A percentile compares a stretch with the other conserved stretches of the same genome.
Evolutionary conservation across 129 eudicot genomes (phyloP).

Genomic region (Escallonia rubra): DNA sequence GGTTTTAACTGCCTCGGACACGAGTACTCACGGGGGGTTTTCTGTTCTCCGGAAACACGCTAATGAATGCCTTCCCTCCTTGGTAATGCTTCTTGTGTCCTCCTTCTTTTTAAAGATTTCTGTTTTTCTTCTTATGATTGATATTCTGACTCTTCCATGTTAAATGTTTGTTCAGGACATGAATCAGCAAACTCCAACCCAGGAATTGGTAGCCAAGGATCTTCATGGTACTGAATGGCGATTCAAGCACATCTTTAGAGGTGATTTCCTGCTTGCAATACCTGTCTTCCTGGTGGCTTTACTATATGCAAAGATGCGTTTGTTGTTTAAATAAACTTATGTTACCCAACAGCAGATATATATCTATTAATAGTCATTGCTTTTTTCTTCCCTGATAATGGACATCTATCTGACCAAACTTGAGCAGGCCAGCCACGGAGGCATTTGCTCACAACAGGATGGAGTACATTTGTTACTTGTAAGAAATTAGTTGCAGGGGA

Average conservation of each 20-base stretch:
- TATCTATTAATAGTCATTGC: too few species aligned
- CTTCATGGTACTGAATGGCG: constrained; percentile 84
- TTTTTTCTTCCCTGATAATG: neutral
- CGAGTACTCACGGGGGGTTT: constrained; percentile 97
- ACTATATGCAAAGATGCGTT: neutral
- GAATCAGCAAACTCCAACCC: constrained; percentile 83
- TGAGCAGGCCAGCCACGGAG: constrained; percentile 89
- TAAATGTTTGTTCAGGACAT: constrained; percentile 53
- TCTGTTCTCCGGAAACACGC: constrained; percentile 93
- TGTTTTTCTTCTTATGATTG: neutral
- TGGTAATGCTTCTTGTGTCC: constrained; percentile 35
- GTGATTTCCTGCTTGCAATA: constrained; percentile 22
- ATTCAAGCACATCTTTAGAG: constrained; percentile 91
- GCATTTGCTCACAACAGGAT: constrained; percentile 94
- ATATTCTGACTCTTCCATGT: neutral
- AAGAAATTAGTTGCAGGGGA: constrained; percentile 94
- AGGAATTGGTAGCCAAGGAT: constrained; percentile 80
- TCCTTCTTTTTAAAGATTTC: too few species aligned
- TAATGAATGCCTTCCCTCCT: constrained; percentile 76
- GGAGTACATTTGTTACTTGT: constrained; percentile 95
- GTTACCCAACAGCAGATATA: too few species aligned
- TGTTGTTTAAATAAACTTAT: too few species aligned
- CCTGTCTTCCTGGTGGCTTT: neutral
- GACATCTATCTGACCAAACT: neutral
- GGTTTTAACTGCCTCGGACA: constrained; percentile 89